Conservation (phyloP, 257 asterid species). For the Forsythia suspensa region DNA sequence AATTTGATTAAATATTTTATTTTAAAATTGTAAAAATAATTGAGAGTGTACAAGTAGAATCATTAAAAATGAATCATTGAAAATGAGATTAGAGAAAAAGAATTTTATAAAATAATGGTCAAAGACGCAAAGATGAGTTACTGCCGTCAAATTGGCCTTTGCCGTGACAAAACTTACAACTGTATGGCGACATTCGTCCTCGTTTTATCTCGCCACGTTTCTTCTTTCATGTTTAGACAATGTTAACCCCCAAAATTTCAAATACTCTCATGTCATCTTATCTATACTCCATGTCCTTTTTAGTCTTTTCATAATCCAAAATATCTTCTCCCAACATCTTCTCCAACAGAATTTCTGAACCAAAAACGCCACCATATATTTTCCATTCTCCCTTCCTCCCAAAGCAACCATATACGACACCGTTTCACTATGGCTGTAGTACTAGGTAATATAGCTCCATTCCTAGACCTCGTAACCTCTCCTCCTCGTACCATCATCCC, state of each 20-base stretch:
- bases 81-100: too few relatives aligned
- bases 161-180: not conserved
- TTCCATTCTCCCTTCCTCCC: not conserved
- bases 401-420: slow-evolving; percentile 20
- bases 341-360: slow-evolving; percentile 17
- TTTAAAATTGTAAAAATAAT: too few relatives aligned
- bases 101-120: too few relatives aligned
- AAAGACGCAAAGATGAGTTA: too few relatives aligned
- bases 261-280: not conserved
- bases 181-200: not conserved
- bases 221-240: not conserved
- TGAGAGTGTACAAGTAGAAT: too few relatives aligned
- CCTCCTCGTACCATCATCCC: slow-evolving; percentile 39
- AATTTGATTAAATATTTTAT: too few relatives aligned
- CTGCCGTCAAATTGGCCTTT: not conserved
- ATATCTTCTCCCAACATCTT: slow-evolving; percentile 33
- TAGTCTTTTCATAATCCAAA: slow-evolving; percentile 31
- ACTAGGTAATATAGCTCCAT: slow-evolving; percentile 56
- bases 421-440: slow-evolving; percentile 60
- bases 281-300: slow-evolving; percentile 21
- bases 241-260: slow-evolving; percentile 22
- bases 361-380: slow-evolving; percentile 14
- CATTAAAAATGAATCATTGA: too few relatives aligned
- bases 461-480: slow-evolving; percentile 61
- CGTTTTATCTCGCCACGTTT: not conserved